These are phyloP conservation scores for Calonectria hongkongensis DNA, from an alignment of 2,329 filamentous ascomycete genomes.

Conservation along the genomic window DNA sequence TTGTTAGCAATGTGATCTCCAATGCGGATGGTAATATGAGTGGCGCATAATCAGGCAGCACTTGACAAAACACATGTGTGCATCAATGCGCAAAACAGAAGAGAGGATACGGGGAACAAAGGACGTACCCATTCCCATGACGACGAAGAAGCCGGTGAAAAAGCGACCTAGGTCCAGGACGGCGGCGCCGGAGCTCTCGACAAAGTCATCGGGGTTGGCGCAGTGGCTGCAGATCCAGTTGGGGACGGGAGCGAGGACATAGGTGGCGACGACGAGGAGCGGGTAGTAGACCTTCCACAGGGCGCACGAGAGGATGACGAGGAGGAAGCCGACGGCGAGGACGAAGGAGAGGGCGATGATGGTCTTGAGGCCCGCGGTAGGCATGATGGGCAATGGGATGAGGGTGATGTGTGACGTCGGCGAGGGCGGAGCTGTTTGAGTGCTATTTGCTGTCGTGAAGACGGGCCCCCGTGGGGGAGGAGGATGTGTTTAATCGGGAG, in stretches of 20 bases:
- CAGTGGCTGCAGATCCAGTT: slow-evolving; percentile 97
- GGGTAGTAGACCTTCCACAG: slow-evolving; percentile 97
- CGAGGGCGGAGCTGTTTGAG: slow-evolving; percentile 29
- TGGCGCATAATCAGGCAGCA: slow-evolving; percentile 9
- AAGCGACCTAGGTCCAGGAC: slow-evolving; percentile 96
- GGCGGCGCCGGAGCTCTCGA: slow-evolving; percentile 87
- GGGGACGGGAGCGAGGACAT: slow-evolving; percentile 92
- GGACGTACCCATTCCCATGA: slow-evolving; percentile 95
- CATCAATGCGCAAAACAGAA: slow-evolving; percentile 6
- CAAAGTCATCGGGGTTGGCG: slow-evolving; percentile 96
- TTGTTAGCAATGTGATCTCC: slow-evolving; percentile 39
- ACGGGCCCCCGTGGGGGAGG: slow-evolving; percentile 35
- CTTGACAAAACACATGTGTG: not conserved
- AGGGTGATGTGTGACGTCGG: slow-evolving; percentile 26
- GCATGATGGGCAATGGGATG: slow-evolving; percentile 66
- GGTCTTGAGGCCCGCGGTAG: slow-evolving; percentile 95
- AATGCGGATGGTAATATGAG: not conserved
- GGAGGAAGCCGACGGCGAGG: slow-evolving; percentile 97
- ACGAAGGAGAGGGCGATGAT: slow-evolving; percentile 99
- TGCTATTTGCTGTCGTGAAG: slow-evolving; percentile 29
- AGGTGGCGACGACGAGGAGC: slow-evolving; percentile 95
- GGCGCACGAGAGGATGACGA: slow-evolving; percentile 98
- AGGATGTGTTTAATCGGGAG: not conserved
- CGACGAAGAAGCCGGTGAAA: slow-evolving; percentile 94
- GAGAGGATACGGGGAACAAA: slow-evolving; percentile 14